These are phyloP conservation scores for Deakozyma indianensis DNA, from an alignment of 805 yeast species.

Conservation along the genomic window DNA sequence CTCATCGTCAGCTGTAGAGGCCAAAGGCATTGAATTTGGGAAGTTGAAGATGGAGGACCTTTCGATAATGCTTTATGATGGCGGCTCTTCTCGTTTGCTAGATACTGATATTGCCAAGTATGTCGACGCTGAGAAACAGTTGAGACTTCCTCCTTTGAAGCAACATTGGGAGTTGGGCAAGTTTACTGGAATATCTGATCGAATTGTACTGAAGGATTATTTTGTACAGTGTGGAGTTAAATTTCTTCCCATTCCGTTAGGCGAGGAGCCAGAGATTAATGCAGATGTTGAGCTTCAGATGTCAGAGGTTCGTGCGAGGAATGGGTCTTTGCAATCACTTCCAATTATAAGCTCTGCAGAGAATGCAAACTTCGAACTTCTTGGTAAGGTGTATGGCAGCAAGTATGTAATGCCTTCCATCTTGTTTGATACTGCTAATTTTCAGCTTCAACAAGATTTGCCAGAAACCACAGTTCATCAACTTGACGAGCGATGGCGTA, in stretches of 20 bases:
- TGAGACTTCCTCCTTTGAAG: not conserved
- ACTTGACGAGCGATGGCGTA: not conserved
- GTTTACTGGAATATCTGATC: not conserved
- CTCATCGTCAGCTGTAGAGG: not conserved
- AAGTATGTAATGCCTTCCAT: not conserved
- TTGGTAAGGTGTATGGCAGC: not conserved
- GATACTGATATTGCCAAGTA: not conserved
- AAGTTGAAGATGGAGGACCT: not conserved
- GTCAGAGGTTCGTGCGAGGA: not conserved
- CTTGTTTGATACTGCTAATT: not conserved
- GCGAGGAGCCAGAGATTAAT: not conserved
- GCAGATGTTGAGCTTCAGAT: not conserved
- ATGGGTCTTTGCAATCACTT: not conserved
- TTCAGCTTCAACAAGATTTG: not conserved
- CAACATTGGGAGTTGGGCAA: not conserved
- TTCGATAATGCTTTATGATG: not conserved
- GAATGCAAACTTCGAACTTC: not conserved
- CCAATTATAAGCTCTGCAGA: not conserved
- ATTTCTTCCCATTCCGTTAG: not conserved
- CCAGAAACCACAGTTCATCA: not conserved
- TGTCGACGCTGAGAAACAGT: not conserved
- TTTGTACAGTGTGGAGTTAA: not conserved
- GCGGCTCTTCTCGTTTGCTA: not conserved
- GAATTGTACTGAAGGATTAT: not conserved
- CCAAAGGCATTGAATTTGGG: not conserved